Conservation (phyloP, 2,329 filamentous ascomycete genomes). For the Cordyceps farinosa region DNA sequence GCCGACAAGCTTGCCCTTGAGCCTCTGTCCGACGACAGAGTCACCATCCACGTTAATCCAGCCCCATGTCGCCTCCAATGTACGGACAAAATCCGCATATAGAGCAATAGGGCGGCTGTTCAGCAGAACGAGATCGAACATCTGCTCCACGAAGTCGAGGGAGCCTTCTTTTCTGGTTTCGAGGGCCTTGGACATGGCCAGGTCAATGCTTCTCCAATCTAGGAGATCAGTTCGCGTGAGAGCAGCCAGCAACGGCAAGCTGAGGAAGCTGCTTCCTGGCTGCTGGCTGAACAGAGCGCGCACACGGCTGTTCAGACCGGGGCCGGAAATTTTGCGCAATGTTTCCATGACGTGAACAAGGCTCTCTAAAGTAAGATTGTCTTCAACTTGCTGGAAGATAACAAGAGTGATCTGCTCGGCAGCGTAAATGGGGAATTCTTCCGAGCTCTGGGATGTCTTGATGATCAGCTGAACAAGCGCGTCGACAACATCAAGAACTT, state of each 20-base stretch:
- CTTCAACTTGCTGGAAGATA: slow-evolving; percentile 53
- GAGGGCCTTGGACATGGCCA: slow-evolving; percentile 69
- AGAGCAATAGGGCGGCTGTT: slow-evolving; percentile 74
- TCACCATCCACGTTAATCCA: slow-evolving; percentile 75
- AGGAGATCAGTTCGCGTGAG: slow-evolving; percentile 58
- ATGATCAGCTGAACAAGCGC: slow-evolving; percentile 60
- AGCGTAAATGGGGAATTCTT: slow-evolving; percentile 56
- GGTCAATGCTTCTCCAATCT: slow-evolving; percentile 64
- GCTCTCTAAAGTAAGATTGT: slow-evolving; percentile 57
- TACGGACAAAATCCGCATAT: slow-evolving; percentile 80
- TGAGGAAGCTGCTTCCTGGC: slow-evolving; percentile 52
- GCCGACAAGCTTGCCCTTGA: slow-evolving; percentile 60
- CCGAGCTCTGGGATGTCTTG: slow-evolving; percentile 58
- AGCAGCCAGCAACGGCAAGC: slow-evolving; percentile 54
- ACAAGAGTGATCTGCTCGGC: slow-evolving; percentile 57
- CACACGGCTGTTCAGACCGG: slow-evolving; percentile 52
- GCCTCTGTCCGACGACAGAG: slow-evolving; percentile 60
- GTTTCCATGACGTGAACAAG: slow-evolving; percentile 60
- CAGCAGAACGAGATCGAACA: slow-evolving; percentile 75
- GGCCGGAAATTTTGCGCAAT: slow-evolving; percentile 56
- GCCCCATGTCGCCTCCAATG: slow-evolving; percentile 73
- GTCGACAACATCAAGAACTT: slow-evolving; percentile 60
- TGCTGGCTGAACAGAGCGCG: slow-evolving; percentile 55
- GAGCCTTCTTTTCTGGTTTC: slow-evolving; percentile 66
- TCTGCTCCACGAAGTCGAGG: slow-evolving; percentile 73